phyloP scores from a whole-genome alignment of 2,329 filamentous ascomycete genomes.

The Samsoniella hepiali region DNA sequence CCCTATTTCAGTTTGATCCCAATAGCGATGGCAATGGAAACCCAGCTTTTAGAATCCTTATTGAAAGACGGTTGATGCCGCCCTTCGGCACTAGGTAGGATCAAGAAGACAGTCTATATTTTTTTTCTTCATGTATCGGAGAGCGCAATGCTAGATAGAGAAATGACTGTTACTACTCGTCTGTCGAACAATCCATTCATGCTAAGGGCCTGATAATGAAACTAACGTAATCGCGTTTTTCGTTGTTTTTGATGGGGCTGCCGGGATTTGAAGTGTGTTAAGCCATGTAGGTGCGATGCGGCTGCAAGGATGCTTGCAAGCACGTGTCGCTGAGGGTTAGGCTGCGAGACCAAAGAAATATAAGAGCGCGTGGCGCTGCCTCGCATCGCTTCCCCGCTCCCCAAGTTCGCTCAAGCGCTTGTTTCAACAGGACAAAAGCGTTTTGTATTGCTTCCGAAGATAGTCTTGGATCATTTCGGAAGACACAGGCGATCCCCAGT shows the following conservation, averaged over 20 bases:
- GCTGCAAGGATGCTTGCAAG: slow-evolving; percentile 6
- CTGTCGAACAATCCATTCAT: no score
- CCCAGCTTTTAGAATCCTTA: not conserved
- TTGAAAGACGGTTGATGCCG: not conserved
- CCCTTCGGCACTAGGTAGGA: no score
- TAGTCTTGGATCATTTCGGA: slow-evolving; percentile 9
- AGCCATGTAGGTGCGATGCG: not conserved
- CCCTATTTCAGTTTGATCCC: not conserved
- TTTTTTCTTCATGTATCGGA: no score
- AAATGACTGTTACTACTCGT: no score
- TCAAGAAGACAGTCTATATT: no score
- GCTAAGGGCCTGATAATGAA: no score
- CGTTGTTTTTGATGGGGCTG: no score
- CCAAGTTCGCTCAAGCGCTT: slow-evolving; percentile 9
- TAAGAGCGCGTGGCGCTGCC: slow-evolving; percentile 8
- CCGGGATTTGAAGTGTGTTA: no score
- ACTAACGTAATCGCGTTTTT: no score
- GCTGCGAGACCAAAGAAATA: slow-evolving; percentile 3
- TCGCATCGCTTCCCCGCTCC: slow-evolving; percentile 7
- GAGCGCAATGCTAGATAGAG: no score
- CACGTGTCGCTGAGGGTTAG: not conserved
- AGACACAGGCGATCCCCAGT: slow-evolving; percentile 7
- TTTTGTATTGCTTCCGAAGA: slow-evolving; percentile 10
- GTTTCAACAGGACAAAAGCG: slow-evolving; percentile 6
- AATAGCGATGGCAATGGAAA: not conserved